Conservation (phyloP, 2,329 filamentous ascomycete species). For the Talaromyces islandicus region DNA sequence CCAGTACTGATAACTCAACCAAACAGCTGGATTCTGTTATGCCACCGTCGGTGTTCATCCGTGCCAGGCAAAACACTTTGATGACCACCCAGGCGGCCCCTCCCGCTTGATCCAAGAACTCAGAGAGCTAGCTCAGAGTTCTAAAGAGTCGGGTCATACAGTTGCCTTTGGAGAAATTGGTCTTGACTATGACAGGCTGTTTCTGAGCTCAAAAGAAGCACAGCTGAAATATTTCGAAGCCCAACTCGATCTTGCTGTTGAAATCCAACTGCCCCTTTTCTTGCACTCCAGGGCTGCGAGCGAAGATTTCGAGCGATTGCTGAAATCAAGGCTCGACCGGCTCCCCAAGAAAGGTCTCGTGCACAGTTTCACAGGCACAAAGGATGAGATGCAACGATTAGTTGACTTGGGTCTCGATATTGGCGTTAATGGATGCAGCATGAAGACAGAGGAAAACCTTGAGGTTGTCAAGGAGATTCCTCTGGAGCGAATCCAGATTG, state of each 20-base stretch:
- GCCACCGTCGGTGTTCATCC: slow-evolving; percentile 92
- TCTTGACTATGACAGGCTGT: slow-evolving; percentile 89
- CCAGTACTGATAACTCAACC: neutral
- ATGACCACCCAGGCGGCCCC: slow-evolving; percentile 46
- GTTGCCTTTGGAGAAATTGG: slow-evolving; percentile 91
- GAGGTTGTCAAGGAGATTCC: slow-evolving; percentile 74
- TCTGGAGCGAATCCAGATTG: slow-evolving; percentile 77
- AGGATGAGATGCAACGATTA: slow-evolving; percentile 75
- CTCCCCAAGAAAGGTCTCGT: slow-evolving; percentile 76
- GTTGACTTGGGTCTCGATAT: slow-evolving; percentile 79
- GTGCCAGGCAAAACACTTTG: slow-evolving; percentile 77
- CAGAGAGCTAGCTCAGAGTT: slow-evolving; percentile 56
- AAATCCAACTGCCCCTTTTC: slow-evolving; percentile 78
- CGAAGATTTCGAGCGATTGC: slow-evolving; percentile 69
- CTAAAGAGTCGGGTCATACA: slow-evolving; percentile 55
- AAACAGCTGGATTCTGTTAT: slow-evolving; percentile 70
- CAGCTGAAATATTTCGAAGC: slow-evolving; percentile 80
- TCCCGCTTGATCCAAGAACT: slow-evolving; percentile 51
- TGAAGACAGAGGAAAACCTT: slow-evolving; percentile 91
- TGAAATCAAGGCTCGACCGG: slow-evolving; percentile 58
- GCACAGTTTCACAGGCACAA: slow-evolving; percentile 88
- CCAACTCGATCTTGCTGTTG: slow-evolving; percentile 73
- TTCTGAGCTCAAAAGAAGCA: slow-evolving; percentile 69
- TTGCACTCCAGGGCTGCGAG: slow-evolving; percentile 86
- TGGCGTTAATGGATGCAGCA: slow-evolving; percentile 92